Evolutionary conservation across 345 rosid genomes (phyloP).

Genomic region (Lenwebbia sp.): DNA sequence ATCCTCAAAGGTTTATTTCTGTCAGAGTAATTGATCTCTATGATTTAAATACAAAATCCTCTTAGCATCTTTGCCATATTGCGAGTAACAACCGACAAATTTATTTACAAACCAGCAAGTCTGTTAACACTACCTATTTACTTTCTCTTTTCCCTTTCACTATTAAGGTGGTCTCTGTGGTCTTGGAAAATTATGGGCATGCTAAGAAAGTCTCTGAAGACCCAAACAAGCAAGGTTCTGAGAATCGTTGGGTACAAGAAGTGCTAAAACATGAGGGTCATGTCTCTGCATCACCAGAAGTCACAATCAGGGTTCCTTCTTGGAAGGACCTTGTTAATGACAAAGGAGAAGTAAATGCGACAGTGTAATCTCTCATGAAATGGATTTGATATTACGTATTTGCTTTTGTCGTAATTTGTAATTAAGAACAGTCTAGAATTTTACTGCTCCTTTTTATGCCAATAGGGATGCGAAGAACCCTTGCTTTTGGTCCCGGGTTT

Average conservation of each 20-base stretch:
- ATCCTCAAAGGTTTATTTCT: background rate
- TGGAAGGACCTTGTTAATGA: constrained; percentile 70
- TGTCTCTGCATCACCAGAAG: constrained; percentile 30
- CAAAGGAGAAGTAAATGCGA: constrained; percentile 58
- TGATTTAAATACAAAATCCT: background rate
- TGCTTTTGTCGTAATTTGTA: background rate
- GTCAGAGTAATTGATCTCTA: background rate
- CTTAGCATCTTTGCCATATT: background rate
- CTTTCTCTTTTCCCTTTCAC: background rate
- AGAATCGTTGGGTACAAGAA: constrained; percentile 66
- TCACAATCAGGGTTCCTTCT: constrained; percentile 42
- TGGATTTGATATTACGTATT: constrained; percentile 2
- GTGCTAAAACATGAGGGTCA: constrained; percentile 67
- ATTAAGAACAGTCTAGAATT: background rate
- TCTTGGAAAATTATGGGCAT: constrained; percentile 71
- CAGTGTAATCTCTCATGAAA: constrained; percentile 41
- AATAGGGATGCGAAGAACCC: constrained; percentile 77
- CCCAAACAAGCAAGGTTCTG: constrained; percentile 21
- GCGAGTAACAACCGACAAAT: background rate
- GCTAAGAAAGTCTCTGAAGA: constrained; percentile 20
- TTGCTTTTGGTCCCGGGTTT: constrained; percentile 88
- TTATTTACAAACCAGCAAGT: background rate
- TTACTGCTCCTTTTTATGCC: constrained; percentile 10
- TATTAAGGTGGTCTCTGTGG: constrained; percentile 72
- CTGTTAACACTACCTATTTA: background rate